Evolutionary conservation across 2,329 filamentous ascomycete genomes (phyloP).

Genomic region (Diaporthe caulivora): DNA sequence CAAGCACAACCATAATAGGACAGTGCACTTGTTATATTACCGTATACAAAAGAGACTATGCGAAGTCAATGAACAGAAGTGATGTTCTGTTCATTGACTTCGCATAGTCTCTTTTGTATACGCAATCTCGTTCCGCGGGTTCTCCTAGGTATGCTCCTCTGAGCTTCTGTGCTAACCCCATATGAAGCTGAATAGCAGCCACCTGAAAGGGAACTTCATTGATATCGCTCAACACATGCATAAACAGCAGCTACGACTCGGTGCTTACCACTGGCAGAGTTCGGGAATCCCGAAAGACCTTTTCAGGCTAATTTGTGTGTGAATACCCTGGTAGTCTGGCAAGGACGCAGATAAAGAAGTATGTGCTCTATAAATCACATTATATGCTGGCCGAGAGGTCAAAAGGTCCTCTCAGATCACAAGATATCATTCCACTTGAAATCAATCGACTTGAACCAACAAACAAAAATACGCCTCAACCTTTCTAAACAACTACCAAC

Average conservation of each 20-base stretch:
- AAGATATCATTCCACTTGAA: neutral
- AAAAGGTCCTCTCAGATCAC: too few species aligned
- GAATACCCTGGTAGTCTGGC: neutral
- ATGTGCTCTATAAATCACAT: neutral
- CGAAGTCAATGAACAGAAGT: too few species aligned
- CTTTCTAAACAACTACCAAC: neutral
- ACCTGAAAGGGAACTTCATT: neutral
- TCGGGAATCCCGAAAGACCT: neutral
- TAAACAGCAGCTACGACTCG: neutral
- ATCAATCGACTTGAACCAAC: neutral
- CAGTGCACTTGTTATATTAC: too few species aligned
- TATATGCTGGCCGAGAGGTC: too few species aligned
- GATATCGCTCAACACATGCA: neutral
- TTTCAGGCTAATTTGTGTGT: neutral
- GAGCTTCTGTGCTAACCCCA: neutral
- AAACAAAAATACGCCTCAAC: neutral
- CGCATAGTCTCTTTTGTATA: neutral
- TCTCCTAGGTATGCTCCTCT: neutral
- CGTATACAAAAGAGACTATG: too few species aligned
- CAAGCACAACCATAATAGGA: too few species aligned
- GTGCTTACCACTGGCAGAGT: too few species aligned
- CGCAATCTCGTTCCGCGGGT: neutral
- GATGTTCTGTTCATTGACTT: neutral
- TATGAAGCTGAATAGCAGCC: slow-evolving; percentile 1
- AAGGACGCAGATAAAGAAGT: too few species aligned